Evolutionary conservation across 805 yeast species (phyloP).

Genomic region (Pichia scutulata): DNA sequence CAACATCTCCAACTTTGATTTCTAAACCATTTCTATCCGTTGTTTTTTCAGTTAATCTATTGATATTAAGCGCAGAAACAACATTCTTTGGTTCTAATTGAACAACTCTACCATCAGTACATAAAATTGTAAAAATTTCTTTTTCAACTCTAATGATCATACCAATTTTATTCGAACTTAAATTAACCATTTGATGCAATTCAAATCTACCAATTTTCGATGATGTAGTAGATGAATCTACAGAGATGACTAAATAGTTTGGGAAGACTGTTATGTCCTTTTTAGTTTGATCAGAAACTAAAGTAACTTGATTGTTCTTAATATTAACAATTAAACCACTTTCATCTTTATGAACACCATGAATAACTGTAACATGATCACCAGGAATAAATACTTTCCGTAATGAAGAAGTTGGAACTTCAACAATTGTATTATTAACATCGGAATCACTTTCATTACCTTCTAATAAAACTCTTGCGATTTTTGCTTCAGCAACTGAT

Average conservation of each 20-base stretch:
- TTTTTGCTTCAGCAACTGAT: constrained; percentile 50
- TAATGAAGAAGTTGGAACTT: constrained; percentile 73
- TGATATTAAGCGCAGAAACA: constrained; percentile 60
- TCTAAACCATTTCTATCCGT: constrained; percentile 83
- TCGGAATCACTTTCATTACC: constrained; percentile 47
- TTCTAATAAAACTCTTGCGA: constrained; percentile 43
- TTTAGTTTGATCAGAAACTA: constrained; percentile 81
- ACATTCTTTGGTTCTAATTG: constrained; percentile 76
- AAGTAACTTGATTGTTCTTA: constrained; percentile 77
- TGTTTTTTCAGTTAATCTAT: constrained; percentile 67
- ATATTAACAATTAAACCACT: constrained; percentile 89
- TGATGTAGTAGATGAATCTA: constrained; percentile 71
- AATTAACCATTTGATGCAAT: constrained; percentile 81
- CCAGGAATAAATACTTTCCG: constrained; percentile 85
- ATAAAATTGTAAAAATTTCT: constrained; percentile 70
- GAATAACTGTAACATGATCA: constrained; percentile 89
- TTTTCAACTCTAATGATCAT: constrained; percentile 86
- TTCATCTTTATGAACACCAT: constrained; percentile 88
- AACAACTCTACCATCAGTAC: constrained; percentile 71
- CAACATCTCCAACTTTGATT: constrained; percentile 84
- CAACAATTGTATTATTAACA: constrained; percentile 50
- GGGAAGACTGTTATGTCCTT: constrained; percentile 90
- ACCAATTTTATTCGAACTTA: constrained; percentile 81
- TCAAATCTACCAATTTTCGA: constrained; percentile 71
- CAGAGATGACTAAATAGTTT: constrained; percentile 80